These are phyloP conservation scores for Globisporangium cystogenes DNA, from an alignment of 352 stramenopile species.

Conservation along the genomic window DNA sequence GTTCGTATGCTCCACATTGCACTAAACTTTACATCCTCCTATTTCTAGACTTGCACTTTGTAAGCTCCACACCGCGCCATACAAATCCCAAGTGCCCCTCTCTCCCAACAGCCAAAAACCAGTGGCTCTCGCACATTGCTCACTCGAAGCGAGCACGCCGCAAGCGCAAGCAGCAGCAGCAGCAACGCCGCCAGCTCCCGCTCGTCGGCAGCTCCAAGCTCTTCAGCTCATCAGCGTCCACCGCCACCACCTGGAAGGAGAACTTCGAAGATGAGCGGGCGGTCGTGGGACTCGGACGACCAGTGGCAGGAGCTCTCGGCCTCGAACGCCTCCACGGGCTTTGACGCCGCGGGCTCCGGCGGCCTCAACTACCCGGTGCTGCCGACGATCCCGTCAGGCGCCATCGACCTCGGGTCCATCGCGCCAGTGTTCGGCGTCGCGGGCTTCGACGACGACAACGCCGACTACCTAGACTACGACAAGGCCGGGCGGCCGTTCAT, in stretches of 20 bases:
- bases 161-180: not conserved
- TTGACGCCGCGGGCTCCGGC: slow-evolving; percentile 34
- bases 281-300: slow-evolving; percentile 68
- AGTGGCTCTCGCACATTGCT: not conserved
- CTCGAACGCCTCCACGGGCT: slow-evolving; percentile 20
- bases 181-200: no score
- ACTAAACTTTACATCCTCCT: no score
- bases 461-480: slow-evolving; percentile 85
- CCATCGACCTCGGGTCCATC: slow-evolving; percentile 78
- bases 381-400: slow-evolving; percentile 65
- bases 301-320: slow-evolving; percentile 67
- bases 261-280: slow-evolving; percentile 32
- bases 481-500: slow-evolving; percentile 80
- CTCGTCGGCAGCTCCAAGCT: no score
- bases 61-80: not conserved
- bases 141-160: not conserved
- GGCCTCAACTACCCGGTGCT: slow-evolving; percentile 69
- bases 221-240: no score
- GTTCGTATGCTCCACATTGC: not conserved
- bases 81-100: not conserved
- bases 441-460: slow-evolving; percentile 65
- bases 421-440: slow-evolving; percentile 84
- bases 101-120: not conserved
- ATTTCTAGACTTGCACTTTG: not conserved
- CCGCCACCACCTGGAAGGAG: no score